Percentiles rank a stretch among this genome's conserved stretches.
Evolutionary conservation across 371 early-diverging fungal genomes (phyloP).

Genomic region (Actinomortierella ambigua): DNA sequence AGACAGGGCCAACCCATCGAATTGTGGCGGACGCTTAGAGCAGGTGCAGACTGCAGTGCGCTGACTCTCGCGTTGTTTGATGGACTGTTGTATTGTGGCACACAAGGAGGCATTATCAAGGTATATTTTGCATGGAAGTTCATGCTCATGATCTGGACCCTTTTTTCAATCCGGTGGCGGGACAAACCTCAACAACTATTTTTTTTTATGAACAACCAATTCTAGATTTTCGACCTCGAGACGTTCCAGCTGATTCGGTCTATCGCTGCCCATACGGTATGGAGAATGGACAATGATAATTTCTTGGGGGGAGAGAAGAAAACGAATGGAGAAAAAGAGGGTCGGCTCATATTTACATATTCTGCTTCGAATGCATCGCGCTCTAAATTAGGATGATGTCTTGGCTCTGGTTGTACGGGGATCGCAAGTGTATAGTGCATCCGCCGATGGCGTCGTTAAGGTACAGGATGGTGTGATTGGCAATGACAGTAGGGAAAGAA

Average conservation of each 20-base stretch:
- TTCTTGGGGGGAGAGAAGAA: background rate
- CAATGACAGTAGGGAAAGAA: too few species aligned
- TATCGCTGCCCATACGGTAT: constrained; percentile 67
- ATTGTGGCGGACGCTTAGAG: constrained; percentile 51
- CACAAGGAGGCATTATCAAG: constrained; percentile 80
- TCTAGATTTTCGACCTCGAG: constrained; percentile 80
- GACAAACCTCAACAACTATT: too few species aligned
- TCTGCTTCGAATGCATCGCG: background rate
- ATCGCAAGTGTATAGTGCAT: constrained; percentile 67
- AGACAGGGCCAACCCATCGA: constrained; percentile 47
- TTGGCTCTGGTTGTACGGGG: constrained; percentile 57
- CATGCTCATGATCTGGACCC: too few species aligned
- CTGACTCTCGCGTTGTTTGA: constrained; percentile 69
- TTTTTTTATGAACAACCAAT: too few species aligned
- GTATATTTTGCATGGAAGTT: constrained; percentile 34
- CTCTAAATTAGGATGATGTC: constrained; percentile 63
- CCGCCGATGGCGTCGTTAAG: constrained; percentile 80
- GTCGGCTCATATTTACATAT: background rate
- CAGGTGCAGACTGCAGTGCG: constrained; percentile 64
- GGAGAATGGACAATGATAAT: background rate
- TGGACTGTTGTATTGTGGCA: constrained; percentile 76
- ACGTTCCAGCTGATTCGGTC: constrained; percentile 76
- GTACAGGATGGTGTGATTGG: constrained; percentile 48
- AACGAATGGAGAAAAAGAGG: too few species aligned
- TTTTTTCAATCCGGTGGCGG: too few species aligned